Evolutionary conservation across 2,329 filamentous ascomycete species (phyloP).

Genomic region (Aspergillus calidoustus): DNA sequence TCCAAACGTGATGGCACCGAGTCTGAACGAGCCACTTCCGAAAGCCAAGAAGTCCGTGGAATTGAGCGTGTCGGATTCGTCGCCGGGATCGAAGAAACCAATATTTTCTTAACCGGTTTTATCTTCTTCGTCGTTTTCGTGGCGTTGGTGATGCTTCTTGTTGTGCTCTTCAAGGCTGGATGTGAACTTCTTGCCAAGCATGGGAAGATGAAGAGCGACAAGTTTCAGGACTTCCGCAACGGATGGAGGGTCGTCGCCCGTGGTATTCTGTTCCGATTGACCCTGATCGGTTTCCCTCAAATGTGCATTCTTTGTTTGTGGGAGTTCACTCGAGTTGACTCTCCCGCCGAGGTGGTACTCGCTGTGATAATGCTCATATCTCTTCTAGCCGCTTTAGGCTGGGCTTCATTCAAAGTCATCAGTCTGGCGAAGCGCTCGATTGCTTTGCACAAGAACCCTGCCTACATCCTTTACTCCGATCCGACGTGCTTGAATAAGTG

Average conservation of each 20-base stretch:
- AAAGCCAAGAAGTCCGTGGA: slow-evolving; percentile 67
- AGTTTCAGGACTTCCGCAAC: slow-evolving; percentile 91
- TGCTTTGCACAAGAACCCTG: slow-evolving; percentile 90
- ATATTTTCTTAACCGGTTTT: slow-evolving; percentile 90
- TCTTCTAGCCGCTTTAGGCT: slow-evolving; percentile 75
- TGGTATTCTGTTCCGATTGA: slow-evolving; percentile 88
- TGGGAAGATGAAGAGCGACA: slow-evolving; percentile 79
- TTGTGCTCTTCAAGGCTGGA: slow-evolving; percentile 78
- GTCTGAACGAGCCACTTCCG: slow-evolving; percentile 49
- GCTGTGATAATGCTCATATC: slow-evolving; percentile 88
- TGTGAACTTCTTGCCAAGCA: slow-evolving; percentile 77
- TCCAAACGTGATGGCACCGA: slow-evolving; percentile 54
- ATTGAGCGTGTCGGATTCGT: slow-evolving; percentile 89
- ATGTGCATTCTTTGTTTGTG: slow-evolving; percentile 89
- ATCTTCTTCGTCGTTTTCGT: slow-evolving; percentile 88
- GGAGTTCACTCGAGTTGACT: slow-evolving; percentile 88
- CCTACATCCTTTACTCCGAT: slow-evolving; percentile 95
- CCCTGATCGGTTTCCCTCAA: slow-evolving; percentile 88
- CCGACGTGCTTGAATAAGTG: slow-evolving; percentile 94
- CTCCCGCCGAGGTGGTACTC: slow-evolving; percentile 80
- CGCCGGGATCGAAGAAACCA: slow-evolving; percentile 82
- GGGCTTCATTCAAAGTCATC: slow-evolving; percentile 90
- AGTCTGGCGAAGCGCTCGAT: slow-evolving; percentile 86
- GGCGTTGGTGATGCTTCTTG: slow-evolving; percentile 71
- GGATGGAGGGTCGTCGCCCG: slow-evolving; percentile 92